Evolutionary conservation across 352 stramenopile species (phyloP), one percentile per base, ranked within the genome.

Genomic region (Peronospora belbahrii): DNA sequence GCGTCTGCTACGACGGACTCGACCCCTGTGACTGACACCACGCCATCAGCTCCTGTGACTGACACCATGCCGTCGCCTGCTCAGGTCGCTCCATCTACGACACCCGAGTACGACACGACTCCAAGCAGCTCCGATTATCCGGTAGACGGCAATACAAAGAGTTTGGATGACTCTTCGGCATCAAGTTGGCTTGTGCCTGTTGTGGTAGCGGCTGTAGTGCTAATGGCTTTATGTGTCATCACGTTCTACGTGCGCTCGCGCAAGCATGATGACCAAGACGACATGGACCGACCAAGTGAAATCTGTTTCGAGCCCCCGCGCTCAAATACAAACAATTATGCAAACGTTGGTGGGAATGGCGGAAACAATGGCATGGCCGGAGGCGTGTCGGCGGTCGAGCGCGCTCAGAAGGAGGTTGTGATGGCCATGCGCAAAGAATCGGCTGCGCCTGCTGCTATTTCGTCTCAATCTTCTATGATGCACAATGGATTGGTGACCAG

Each of bases 291-390:
- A n/a, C 69, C 61, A 42, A 83, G 67, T 36, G 72, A 86, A 43
- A 56, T 70, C 13, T 85, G 83, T 37, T 74, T 82, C 24, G 67
- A 83, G 43, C 63, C 69, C 28, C 74, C 74, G 15, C 68, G 70
- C 22, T 80, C 66, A 11, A 83, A 75, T 45, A 70, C 68, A 3
- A 64, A 78, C 63, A 72, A 78, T 28, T 69, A 66, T 41, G 41
- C 47, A 2, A 55, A 44, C 14, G 41, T 52, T 4, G 36, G 45
- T 2, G 49, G 42, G 4, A 41, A 40, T 6, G 52, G 46, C 23
- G 49, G 42, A n/a, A 55, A 48, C 47, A 54, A 49, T 30, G 31
- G 40, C 30, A 42, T 42, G 11, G 36, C 39, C 5, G 42, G 33
- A 5, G 50, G 47, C 11, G 52, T 52, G 18, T 43, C 53, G 2